Base-by-base conservation (phyloP, 495 filamentous ascomycete species). In the Apiosordaria backusii region DNA sequence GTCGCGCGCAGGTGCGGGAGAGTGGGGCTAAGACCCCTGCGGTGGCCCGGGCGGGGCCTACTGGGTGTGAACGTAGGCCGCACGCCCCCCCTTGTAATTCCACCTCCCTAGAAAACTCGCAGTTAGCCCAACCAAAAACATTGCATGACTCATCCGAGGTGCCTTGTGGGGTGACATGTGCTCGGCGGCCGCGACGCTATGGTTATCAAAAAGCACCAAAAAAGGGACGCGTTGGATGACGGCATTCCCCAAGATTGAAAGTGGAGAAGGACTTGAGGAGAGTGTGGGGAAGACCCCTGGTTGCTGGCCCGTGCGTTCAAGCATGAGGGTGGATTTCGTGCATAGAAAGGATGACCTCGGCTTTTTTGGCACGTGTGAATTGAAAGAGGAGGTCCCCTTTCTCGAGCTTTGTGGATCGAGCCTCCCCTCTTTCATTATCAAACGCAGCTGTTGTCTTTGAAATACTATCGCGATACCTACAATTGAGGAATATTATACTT, bases 221-320 rank as follows among this genome's bases (percentile, higher is more conserved):
- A 45, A 19, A 18, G 52, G 15, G 19, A 55, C 1, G 52, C 52
- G 7, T 23, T 23, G 52, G 22, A 55, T 55, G 52, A 55, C 52
- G 52, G 52, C 52, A 55, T 55, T 19, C 52, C n/a, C 52, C 52
- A 21, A 55, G 22, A 55, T 23, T 22, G 50, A 22, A 54, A n/a
- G 50, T 54, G 50, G 50, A 1, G 29, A 35, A 35, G 35, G 35
- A 45, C 35, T 45, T 15, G 13, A 45, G 35, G 9, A 45, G 35
- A 55, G 52, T 55, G 52, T 55, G 52, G 52, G 52, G 52, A 23
- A 55, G 52, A 55, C 52, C 52, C 52, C 52, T 21, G 52, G 19
- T 3, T 23, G 15, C 52, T 23, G 52, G 52, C n/a, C 52, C 22
- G n/a, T 55, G 52, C 52, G 7, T 21, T 5, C 3, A 55, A 19